These are phyloP conservation scores for Stromatinia cepivora DNA, from an alignment of 2,329 filamentous ascomycete species.

Conservation along the genomic window DNA sequence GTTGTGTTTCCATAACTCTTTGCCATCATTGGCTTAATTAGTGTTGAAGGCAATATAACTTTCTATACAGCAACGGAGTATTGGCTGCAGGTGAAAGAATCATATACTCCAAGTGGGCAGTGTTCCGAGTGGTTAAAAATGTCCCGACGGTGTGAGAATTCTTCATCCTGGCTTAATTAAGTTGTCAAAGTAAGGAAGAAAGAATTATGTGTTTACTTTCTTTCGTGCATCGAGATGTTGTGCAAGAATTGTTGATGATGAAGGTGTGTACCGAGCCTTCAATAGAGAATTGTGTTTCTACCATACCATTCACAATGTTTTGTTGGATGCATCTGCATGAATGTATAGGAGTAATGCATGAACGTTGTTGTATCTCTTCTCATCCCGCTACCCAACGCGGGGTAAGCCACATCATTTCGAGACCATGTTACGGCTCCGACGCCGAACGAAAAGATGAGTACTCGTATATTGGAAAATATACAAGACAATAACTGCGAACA, in stretches of 20 bases:
- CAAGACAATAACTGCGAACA: no score
- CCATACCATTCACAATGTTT: background rate
- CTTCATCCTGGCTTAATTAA: background rate
- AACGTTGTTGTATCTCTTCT: no score
- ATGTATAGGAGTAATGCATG: no score
- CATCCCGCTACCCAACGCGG: no score
- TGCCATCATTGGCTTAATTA: background rate
- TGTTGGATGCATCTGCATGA: background rate
- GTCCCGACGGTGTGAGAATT: background rate
- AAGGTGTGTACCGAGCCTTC: background rate
- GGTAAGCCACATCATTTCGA: no score
- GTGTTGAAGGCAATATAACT: conserved; percentile 3
- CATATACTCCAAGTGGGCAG: background rate
- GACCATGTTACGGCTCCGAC: no score
- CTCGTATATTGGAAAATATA: no score
- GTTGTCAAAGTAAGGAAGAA: background rate
- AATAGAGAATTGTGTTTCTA: background rate
- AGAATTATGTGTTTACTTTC: background rate
- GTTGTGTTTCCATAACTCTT: background rate
- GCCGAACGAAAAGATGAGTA: no score
- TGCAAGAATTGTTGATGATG: background rate
- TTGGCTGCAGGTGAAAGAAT: background rate
- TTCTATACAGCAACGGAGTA: background rate
- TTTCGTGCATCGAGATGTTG: background rate
- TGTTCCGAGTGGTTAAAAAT: conserved; percentile 2